These are phyloP conservation scores for Solanum ossicruentum DNA, from an alignment of 257 asterid genomes.

Conservation along the genomic window DNA sequence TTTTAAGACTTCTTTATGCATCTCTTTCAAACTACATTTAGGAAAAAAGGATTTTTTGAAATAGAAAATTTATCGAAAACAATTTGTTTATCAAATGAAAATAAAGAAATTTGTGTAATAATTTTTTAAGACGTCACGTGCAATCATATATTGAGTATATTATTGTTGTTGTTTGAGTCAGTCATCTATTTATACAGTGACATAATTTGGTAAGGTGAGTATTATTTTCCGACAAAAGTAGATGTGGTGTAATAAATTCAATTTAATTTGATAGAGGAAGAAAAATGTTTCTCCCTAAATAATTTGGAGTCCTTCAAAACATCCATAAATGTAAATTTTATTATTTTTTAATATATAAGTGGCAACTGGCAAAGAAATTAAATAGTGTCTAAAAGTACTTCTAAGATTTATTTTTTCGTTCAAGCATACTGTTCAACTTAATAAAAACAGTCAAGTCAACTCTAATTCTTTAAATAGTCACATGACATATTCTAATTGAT, in stretches of 20 bases:
- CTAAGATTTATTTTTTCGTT: no score
- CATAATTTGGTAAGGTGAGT: background rate
- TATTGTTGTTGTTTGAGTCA: no score
- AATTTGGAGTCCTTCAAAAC: background rate
- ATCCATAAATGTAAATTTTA: background rate
- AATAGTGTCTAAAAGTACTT: no score
- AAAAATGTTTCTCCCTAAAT: background rate
- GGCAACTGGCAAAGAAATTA: no score
- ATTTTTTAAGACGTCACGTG: background rate
- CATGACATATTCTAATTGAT: no score
- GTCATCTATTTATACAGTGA: background rate
- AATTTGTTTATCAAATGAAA: background rate
- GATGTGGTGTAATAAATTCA: background rate
- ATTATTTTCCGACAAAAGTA: background rate
- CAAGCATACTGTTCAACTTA: no score
- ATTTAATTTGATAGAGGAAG: background rate
- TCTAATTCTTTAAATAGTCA: no score
- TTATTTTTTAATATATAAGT: no score
- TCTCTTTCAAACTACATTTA: background rate
- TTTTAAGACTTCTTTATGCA: background rate
- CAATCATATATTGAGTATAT: no score
- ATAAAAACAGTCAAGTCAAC: no score
- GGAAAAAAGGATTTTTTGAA: accelerated
- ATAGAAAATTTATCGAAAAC: background rate
- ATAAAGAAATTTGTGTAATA: accelerated